These are phyloP conservation scores for Nissolia schottii DNA, from an alignment of 306 rosid species.

Conservation along the genomic window DNA sequence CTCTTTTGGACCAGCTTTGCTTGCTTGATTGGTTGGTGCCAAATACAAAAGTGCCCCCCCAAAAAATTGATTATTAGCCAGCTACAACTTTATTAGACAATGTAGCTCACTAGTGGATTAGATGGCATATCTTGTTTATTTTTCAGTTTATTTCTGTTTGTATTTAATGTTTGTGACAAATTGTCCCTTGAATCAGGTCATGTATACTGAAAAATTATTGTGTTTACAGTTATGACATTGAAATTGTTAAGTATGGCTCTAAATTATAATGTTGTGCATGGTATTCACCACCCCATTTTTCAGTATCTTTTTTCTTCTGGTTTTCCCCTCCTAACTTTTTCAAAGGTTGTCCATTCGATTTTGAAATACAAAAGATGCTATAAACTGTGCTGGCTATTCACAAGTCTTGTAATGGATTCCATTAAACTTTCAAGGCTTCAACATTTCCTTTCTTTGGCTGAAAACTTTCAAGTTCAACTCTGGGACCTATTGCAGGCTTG, in stretches of 20 bases:
- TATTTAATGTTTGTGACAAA: conserved; percentile 15
- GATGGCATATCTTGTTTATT: conserved; percentile 17
- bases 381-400: not conserved
- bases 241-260: conserved; percentile 8
- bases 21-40: conserved; percentile 25
- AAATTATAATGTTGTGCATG: not conserved
- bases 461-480: not conserved
- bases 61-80: conserved; percentile 21
- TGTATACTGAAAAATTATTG: conserved; percentile 10
- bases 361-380: conserved; percentile 2
- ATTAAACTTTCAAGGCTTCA: not conserved
- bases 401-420: not conserved
- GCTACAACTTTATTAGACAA: conserved; percentile 10
- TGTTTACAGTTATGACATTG: conserved; percentile 18
- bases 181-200: not conserved
- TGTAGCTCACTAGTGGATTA: conserved; percentile 27
- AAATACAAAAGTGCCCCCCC: not conserved
- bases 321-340: not conserved
- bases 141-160: conserved; percentile 15
- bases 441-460: not conserved
- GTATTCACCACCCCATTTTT: not conserved
- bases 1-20: conserved; percentile 9
- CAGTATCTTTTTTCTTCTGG: not conserved
- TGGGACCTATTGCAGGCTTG: not conserved
- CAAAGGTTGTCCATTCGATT: not conserved